Percentiles rank a stretch among this genome's conserved stretches.
These are phyloP conservation scores for Perkinsela sp. DNA, from an alignment of 208 protist species.

Conservation along the genomic window DNA sequence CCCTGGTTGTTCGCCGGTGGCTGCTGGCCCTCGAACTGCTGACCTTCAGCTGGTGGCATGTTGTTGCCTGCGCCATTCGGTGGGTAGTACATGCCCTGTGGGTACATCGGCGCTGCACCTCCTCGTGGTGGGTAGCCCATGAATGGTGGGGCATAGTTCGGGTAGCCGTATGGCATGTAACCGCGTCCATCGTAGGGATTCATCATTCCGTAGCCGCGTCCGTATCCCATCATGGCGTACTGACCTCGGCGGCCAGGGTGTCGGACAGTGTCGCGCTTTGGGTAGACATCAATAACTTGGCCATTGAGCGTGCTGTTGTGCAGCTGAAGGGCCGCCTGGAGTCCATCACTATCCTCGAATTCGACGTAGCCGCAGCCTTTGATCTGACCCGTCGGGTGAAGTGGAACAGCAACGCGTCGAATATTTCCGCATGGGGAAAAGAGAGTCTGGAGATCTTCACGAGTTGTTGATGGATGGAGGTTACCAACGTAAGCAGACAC, in stretches of 20 bases:
- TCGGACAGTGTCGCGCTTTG: background rate
- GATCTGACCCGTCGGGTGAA: background rate
- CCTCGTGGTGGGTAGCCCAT: no score
- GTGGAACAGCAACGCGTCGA: background rate
- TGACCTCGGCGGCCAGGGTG: no score
- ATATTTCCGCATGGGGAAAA: background rate
- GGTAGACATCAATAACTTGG: background rate
- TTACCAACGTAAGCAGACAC: background rate
- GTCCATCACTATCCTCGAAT: background rate
- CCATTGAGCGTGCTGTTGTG: background rate
- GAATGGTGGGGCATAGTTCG: background rate
- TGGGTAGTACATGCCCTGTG: no score
- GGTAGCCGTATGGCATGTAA: background rate
- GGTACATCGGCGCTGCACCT: no score
- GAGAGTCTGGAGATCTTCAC: background rate
- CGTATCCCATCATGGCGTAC: background rate
- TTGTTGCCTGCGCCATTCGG: no score
- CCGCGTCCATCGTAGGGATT: background rate
- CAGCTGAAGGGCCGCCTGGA: background rate
- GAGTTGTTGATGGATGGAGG: background rate
- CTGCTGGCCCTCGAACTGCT: no score
- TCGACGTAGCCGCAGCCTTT: background rate
- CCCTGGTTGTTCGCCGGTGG: no score
- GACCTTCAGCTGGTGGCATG: no score
- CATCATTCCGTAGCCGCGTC: background rate